phyloP scores from a whole-genome alignment of 495 filamentous ascomycete species.

The Penicillium daleae region DNA sequence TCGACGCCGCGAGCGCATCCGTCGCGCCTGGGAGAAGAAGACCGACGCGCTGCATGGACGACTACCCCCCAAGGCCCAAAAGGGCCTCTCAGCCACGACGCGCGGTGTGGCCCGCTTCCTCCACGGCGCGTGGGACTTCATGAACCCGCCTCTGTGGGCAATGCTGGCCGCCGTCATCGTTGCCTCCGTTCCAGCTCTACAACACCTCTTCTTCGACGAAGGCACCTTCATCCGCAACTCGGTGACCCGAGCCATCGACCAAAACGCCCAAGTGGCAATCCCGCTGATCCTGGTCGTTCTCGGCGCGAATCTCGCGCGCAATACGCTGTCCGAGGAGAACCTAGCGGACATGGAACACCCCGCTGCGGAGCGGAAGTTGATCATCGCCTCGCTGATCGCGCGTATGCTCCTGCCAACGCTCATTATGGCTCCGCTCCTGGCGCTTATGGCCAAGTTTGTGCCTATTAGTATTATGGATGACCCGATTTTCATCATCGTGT shows the following conservation, averaged over 20 bases:
- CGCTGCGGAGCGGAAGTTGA: slow-evolving; percentile 73
- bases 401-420: slow-evolving; percentile 92
- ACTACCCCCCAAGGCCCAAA: slow-evolving; percentile 65
- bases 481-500: slow-evolving; percentile 96
- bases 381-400: slow-evolving; percentile 81
- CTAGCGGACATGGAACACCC: slow-evolving; percentile 60
- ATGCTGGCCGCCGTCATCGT: slow-evolving; percentile 90
- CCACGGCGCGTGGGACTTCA: slow-evolving; percentile 80
- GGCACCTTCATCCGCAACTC: slow-evolving; percentile 93
- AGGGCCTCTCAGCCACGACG: slow-evolving; percentile 47
- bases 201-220: slow-evolving; percentile 82
- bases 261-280: slow-evolving; percentile 88
- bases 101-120: slow-evolving; percentile 55
- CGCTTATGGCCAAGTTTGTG: slow-evolving; percentile 87
- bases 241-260: slow-evolving; percentile 82
- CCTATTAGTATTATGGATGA: slow-evolving; percentile 95
- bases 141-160: slow-evolving; percentile 98
- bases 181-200: slow-evolving; percentile 84
- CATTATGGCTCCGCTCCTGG: slow-evolving; percentile 91
- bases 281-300: slow-evolving; percentile 96
- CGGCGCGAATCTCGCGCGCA: slow-evolving; percentile 85
- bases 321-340: slow-evolving; percentile 64
- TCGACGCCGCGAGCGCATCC: slow-evolving; percentile 21
- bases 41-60: slow-evolving; percentile 37
- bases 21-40: slow-evolving; percentile 29